Conservation (phyloP, 257 asterid species). For the Solanum medicagineum region DNA sequence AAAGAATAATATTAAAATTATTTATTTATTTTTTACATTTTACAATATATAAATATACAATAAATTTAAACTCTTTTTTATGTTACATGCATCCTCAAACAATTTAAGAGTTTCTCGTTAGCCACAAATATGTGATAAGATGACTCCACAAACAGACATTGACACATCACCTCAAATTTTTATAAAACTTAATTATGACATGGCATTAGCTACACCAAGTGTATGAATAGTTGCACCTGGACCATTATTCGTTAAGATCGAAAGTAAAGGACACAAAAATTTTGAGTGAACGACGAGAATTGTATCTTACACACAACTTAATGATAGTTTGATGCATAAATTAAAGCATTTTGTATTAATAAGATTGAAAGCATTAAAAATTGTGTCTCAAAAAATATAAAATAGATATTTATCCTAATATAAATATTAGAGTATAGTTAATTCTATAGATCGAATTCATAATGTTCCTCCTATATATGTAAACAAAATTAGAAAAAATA, state of each 20-base stretch:
- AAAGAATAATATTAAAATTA: too few species aligned
- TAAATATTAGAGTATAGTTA: not conserved
- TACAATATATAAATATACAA: not conserved
- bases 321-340: not conserved
- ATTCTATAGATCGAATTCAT: not conserved
- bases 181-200: not conserved
- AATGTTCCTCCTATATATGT: not conserved
- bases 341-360: not conserved
- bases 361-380: fast-evolving
- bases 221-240: not conserved
- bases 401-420: fast-evolving
- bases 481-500: not conserved
- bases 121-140: not conserved
- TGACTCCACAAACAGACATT: not conserved
- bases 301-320: fast-evolving
- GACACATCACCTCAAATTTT: not conserved
- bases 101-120: not conserved
- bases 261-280: too few species aligned
- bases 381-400: fast-evolving
- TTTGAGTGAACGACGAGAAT: too few species aligned
- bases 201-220: not conserved
- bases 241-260: too few species aligned
- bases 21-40: too few species aligned
- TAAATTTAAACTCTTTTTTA: not conserved
- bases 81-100: not conserved